Evolutionary conservation across 495 filamentous ascomycete genomes (phyloP), one percentile per base, ranked within the genome.

Genomic region (Podospora conica): DNA sequence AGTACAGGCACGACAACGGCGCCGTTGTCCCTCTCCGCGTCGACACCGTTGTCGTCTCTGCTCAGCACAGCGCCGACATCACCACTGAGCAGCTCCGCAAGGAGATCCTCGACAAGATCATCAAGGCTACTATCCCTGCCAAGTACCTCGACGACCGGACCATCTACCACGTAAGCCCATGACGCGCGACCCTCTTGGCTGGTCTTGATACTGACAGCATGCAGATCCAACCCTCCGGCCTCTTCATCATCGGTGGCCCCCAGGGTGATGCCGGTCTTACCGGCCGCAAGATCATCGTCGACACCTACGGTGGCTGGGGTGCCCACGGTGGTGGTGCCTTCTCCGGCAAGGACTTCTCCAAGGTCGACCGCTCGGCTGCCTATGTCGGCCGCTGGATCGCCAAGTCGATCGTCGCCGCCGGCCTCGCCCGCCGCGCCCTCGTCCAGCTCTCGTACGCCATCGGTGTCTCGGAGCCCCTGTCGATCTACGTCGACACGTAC

Each of bases 301-400:
- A 98, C 82, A 98, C 95, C 80, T 98, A 98, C 84, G 95, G 95
- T 84, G 95, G 95, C 74, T 98, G 95, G 95, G 95, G 95, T 83
- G 95, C 95, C 71, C 95, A 98, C 85, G 95, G 95, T 86, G 95
- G 95, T 83, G 95, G 95, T 87, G 95, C 95, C 79, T 98, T 98
- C 90, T 98, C 95, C 75, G 95, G 95, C 77, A 98, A 98, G 88
- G 95, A 98, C 79, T 98, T 97, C 90, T 96, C 92, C 83, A 98
- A 98, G 86, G 95, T 98, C 81, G 95, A 98, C 79, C 91, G 95
- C 71, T 97, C 94, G 29, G 95, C 95, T 70, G 95, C 95, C 74
- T 98, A 98, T 83, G 87, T 97, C 70, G 93, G 89, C 73, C 91
- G 95, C 72, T 98, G 95, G 95, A 91, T 98, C 79, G 95, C 95